These are phyloP conservation scores for Capillidium rhysosporum DNA, from an alignment of 371 early-diverging fungal species.

Conservation along the genomic window DNA sequence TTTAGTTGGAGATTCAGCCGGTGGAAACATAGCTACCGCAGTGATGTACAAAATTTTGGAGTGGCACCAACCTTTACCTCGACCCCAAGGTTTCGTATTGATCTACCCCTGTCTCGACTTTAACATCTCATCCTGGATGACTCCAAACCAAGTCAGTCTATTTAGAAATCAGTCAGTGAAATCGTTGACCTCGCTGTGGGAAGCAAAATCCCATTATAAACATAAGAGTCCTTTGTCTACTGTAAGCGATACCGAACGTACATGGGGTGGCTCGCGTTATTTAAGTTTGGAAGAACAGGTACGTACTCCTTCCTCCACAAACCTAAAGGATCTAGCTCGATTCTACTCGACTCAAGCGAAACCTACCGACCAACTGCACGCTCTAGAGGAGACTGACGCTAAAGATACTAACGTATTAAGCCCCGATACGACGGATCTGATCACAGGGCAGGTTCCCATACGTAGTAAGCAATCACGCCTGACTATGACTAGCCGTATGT, in stretches of 20 bases:
- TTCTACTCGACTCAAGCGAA: neutral
- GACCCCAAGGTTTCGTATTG: conserved; percentile 54
- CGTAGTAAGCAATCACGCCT: conserved; percentile 16
- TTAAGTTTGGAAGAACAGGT: conserved; percentile 10
- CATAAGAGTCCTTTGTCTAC: conserved; percentile 30
- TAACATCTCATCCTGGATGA: conserved; percentile 81
- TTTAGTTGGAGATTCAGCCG: conserved; percentile 89
- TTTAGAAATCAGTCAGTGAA: conserved; percentile 36
- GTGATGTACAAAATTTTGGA: conserved; percentile 47
- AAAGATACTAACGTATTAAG: neutral
- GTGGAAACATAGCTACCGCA: conserved; percentile 53
- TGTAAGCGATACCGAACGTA: conserved; percentile 24
- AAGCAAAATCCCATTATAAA: conserved; percentile 30
- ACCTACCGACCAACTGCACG: neutral
- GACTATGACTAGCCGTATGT: conserved; percentile 71
- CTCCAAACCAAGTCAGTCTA: conserved; percentile 34
- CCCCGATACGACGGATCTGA: neutral
- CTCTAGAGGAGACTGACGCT: neutral
- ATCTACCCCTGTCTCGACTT: conserved; percentile 80
- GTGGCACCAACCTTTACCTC: conserved; percentile 20
- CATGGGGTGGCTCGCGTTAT: conserved; percentile 8
- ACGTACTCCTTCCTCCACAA: neutral
- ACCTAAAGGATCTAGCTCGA: neutral
- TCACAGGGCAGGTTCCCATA: neutral
- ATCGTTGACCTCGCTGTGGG: conserved; percentile 19